phyloP scores from a whole-genome alignment of 805 yeast species.

The Candida peoriensis region DNA sequence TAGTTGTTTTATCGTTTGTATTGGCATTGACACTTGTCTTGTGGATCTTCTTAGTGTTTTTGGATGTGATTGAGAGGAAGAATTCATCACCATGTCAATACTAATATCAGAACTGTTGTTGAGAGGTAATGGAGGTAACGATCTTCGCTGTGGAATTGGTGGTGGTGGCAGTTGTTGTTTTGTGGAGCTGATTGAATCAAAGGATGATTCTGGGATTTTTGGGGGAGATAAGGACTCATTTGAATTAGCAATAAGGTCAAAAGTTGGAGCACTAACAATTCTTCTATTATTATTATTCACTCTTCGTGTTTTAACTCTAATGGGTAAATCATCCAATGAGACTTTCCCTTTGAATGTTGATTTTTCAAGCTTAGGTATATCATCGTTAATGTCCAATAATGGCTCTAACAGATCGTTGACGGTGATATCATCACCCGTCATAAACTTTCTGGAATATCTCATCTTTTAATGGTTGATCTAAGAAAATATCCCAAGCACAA shows the following conservation, averaged over 20 bases:
- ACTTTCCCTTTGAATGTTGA: not conserved
- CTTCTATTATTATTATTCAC: conserved; percentile 3
- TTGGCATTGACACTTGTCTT: conserved; percentile 3
- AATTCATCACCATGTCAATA: too few relatives aligned
- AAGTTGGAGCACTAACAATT: conserved; percentile 12
- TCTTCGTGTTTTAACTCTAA: conserved; percentile 8
- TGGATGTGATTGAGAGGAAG: too few relatives aligned
- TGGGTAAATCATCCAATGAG: conserved; percentile 5
- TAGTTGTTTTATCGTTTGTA: not conserved
- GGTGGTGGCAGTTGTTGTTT: not conserved
- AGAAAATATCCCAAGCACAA: too few relatives aligned
- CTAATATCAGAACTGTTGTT: too few relatives aligned
- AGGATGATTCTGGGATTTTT: conserved; percentile 1
- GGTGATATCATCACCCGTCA: conserved; percentile 7
- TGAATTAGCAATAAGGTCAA: conserved; percentile 5
- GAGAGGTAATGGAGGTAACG: conserved; percentile 1
- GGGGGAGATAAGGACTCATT: conserved; percentile 4
- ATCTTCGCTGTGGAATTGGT: not conserved
- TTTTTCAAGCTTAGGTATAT: conserved; percentile 5
- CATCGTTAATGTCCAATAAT: conserved; percentile 2
- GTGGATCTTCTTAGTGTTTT: too few relatives aligned
- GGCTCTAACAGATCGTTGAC: conserved; percentile 2
- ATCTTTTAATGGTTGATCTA: too few relatives aligned
- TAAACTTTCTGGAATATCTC: conserved; percentile 7
- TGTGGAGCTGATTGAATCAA: not conserved